These are phyloP conservation scores for Suillus variegatus DNA, from an alignment of 768 basidiomycete species.

Conservation along the genomic window DNA sequence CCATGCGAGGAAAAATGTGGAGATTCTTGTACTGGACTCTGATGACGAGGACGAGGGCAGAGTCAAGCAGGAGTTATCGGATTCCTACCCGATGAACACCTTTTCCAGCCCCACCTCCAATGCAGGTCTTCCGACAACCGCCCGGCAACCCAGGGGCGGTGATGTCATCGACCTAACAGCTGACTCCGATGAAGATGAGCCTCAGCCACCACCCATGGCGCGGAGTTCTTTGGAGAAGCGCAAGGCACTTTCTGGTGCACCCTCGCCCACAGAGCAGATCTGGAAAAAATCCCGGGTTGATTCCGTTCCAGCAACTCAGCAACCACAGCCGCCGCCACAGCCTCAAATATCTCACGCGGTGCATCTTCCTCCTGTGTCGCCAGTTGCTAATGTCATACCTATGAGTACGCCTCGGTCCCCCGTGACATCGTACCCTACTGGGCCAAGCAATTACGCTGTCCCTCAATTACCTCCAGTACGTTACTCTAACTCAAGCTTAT, in stretches of 20 bases:
- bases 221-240: conserved; percentile 51
- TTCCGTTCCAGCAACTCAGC: conserved; percentile 13
- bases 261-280: conserved; percentile 61
- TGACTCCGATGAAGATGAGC: conserved; percentile 74
- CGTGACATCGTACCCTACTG: conserved; percentile 18
- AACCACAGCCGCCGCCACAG: conserved; percentile 6
- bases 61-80: conserved; percentile 76
- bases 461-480: conserved; percentile 31
- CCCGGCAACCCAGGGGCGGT: conserved; percentile 36
- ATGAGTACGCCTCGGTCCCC: conserved; percentile 7
- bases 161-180: conserved; percentile 85
- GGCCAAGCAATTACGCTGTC: conserved; percentile 19
- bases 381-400: conserved; percentile 10
- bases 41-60: conserved; percentile 65
- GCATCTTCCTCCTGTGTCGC: conserved; percentile 29
- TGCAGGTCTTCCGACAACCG: conserved; percentile 20
- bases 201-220: conserved; percentile 19
- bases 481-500: conserved; percentile 19
- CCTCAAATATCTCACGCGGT: conserved; percentile 6
- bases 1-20: conserved; percentile 50
- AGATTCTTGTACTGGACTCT: conserved; percentile 69
- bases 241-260: conserved; percentile 52
- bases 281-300: conserved; percentile 70
- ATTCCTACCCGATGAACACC: conserved; percentile 53
- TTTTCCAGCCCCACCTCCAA: conserved; percentile 38